Evolutionary conservation across 1,284 basidiomycete species (phyloP).

Genomic region (Boletus mariae): DNA sequence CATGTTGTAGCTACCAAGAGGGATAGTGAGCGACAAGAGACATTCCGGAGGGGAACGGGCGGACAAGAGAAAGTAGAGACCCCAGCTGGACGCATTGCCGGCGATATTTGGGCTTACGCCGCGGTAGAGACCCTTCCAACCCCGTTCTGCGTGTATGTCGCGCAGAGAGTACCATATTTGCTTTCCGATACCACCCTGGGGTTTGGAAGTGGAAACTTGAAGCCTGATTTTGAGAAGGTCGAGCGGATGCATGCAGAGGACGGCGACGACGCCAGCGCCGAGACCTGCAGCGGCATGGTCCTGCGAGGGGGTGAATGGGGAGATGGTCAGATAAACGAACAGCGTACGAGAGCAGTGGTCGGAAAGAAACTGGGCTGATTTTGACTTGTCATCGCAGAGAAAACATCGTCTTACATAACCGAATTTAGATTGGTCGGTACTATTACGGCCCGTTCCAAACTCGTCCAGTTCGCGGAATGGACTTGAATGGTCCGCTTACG

Average conservation of each 20-base stretch:
- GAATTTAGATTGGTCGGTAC: not conserved
- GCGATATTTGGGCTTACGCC: constrained; percentile 90
- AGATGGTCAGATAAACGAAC: fast-evolving
- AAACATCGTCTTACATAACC: not conserved
- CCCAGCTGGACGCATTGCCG: constrained; percentile 97
- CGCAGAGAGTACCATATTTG: constrained; percentile 77
- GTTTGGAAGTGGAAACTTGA: constrained; percentile 79
- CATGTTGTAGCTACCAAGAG: constrained; percentile 78
- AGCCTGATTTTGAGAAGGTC: constrained; percentile 96
- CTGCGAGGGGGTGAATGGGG: constrained; percentile 31
- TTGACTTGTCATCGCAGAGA: constrained; percentile 29
- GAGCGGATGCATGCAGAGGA: constrained; percentile 96
- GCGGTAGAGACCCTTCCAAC: constrained; percentile 87
- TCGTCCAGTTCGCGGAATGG: no score
- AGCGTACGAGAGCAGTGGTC: constrained; percentile 57
- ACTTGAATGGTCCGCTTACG: not conserved
- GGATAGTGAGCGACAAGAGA: constrained; percentile 4
- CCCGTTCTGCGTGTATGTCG: constrained; percentile 73
- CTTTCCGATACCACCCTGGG: constrained; percentile 62
- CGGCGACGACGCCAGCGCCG: constrained; percentile 89
- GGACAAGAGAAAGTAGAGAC: constrained; percentile 96
- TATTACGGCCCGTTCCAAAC: not conserved
- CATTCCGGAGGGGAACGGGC: constrained; percentile 4
- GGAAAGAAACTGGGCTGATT: constrained; percentile 68
- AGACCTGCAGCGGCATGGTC: constrained; percentile 96